Conservation (phyloP, 2,329 filamentous ascomycete genomes). For the Chaetothyriales sp. region DNA sequence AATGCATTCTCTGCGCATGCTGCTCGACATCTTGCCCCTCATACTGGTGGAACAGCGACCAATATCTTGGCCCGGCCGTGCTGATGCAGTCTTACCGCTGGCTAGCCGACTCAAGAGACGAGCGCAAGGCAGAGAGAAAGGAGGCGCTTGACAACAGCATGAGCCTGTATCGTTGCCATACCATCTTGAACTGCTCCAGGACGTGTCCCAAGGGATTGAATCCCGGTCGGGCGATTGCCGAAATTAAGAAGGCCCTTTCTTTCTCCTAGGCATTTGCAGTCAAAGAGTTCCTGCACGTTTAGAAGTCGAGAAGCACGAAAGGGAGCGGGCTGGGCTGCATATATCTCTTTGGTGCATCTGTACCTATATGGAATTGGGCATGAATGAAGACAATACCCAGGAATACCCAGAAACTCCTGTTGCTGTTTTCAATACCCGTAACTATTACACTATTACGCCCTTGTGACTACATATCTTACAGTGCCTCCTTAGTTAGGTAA, state of each 20-base stretch:
- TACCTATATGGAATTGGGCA: neutral
- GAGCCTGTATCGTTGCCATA: constrained; percentile 98
- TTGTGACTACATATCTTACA: neutral
- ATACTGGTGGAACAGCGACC: constrained; percentile 99
- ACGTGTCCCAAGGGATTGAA: constrained; percentile 98
- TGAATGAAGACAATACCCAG: neutral
- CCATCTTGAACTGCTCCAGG: constrained; percentile 94
- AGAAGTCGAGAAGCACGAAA: neutral
- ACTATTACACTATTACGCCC: neutral
- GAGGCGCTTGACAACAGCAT: constrained; percentile 92
- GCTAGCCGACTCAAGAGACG: constrained; percentile 88
- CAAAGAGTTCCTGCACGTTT: neutral
- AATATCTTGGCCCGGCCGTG: constrained; percentile 93
- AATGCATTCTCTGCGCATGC: constrained; percentile 98
- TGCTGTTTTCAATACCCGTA: neutral
- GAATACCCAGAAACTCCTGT: too few species aligned
- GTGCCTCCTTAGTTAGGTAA: neutral
- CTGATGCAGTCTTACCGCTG: constrained; percentile 95
- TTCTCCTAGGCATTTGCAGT: constrained; percentile 18
- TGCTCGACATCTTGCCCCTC: constrained; percentile 98
- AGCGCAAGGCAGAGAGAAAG: constrained; percentile 77
- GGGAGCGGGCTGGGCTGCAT: neutral
- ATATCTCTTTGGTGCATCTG: neutral
- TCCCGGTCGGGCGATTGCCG: constrained; percentile 83
- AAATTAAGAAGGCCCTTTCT: constrained; percentile 97